These are phyloP conservation scores for Magnaporthiopsis poae DNA, from an alignment of 2,329 filamentous ascomycete genomes.

Conservation along the genomic window DNA sequence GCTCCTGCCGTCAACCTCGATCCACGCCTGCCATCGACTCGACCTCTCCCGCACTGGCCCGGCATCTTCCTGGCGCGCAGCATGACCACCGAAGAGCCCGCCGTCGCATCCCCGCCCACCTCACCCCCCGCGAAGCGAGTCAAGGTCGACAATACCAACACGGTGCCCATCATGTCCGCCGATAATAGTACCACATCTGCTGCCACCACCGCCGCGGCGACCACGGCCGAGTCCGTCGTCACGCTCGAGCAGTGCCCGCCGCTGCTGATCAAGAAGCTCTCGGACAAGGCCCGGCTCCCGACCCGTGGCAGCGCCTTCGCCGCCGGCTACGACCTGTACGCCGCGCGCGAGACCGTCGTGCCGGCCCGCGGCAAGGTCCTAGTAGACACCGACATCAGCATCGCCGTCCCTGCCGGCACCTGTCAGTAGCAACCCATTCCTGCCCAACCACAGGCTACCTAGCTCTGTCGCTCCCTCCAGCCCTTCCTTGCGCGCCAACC, in stretches of 20 bases:
- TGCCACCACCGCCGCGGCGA: slow-evolving; percentile 13
- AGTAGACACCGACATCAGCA: slow-evolving; percentile 82
- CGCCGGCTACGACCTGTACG: slow-evolving; percentile 90
- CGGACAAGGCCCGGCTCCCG: slow-evolving; percentile 66
- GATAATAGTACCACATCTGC: slow-evolving; percentile 13
- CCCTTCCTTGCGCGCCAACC: background rate
- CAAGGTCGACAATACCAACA: slow-evolving; percentile 43
- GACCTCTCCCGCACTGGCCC: background rate
- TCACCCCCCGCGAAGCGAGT: slow-evolving; percentile 74
- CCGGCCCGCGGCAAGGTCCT: slow-evolving; percentile 75
- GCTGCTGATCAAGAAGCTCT: slow-evolving; percentile 81
- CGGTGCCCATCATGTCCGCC: slow-evolving; percentile 16
- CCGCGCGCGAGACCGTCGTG: slow-evolving; percentile 61
- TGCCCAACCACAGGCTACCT: background rate
- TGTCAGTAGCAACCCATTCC: slow-evolving; percentile 45
- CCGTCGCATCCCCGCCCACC: slow-evolving; percentile 46
- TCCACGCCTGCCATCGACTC: background rate
- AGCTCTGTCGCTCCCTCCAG: background rate
- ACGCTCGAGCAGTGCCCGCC: slow-evolving; percentile 40
- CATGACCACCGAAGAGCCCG: slow-evolving; percentile 22
- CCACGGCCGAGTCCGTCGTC: slow-evolving; percentile 19
- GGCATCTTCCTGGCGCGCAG: slow-evolving; percentile 6
- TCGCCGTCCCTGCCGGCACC: slow-evolving; percentile 81
- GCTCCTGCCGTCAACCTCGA: background rate
- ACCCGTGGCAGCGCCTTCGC: slow-evolving; percentile 83